phyloP scores from a whole-genome alignment of 2,329 filamentous ascomycete genomes.

The Phialophora macrospora region DNA sequence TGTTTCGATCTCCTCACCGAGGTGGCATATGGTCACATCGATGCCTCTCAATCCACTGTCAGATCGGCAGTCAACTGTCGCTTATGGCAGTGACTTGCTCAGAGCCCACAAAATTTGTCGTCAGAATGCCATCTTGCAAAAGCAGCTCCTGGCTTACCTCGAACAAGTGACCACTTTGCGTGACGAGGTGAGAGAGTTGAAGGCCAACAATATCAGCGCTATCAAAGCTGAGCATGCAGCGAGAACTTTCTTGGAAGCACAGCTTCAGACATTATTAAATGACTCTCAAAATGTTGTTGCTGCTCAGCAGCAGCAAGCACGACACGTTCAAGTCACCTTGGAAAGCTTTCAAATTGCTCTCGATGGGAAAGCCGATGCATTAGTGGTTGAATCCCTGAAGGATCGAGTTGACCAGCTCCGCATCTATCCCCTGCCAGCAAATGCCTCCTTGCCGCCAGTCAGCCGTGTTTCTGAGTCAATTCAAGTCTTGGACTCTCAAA shows the following conservation, averaged over 20 bases:
- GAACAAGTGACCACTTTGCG: slow-evolving; percentile 19
- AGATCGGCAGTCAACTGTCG: slow-evolving; percentile 22
- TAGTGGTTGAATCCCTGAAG: slow-evolving; percentile 12
- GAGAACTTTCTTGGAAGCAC: slow-evolving; percentile 1
- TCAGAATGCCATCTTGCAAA: slow-evolving; percentile 36
- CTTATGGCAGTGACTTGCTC: slow-evolving; percentile 36
- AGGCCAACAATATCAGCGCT: background rate
- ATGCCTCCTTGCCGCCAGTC: slow-evolving; percentile 9
- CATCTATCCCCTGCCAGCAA: background rate
- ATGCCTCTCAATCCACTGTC: slow-evolving; percentile 17
- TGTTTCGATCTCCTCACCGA: background rate
- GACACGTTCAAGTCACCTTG: slow-evolving; percentile 6
- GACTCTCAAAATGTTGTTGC: background rate
- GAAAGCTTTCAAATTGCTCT: slow-evolving; percentile 11
- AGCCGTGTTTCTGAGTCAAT: slow-evolving; percentile 17
- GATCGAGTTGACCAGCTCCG: slow-evolving; percentile 9
- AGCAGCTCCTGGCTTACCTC: slow-evolving; percentile 28
- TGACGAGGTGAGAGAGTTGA: slow-evolving; percentile 25
- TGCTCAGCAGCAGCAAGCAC: slow-evolving; percentile 7
- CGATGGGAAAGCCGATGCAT: slow-evolving; percentile 20
- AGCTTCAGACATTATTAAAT: background rate
- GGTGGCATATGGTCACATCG: background rate
- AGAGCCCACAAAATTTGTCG: slow-evolving; percentile 36
- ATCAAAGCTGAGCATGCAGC: background rate
- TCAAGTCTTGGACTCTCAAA: slow-evolving; percentile 25